Base-by-base conservation (phyloP, 352 stramenopile genomes). In the Globisporangium camurandrum region DNA sequence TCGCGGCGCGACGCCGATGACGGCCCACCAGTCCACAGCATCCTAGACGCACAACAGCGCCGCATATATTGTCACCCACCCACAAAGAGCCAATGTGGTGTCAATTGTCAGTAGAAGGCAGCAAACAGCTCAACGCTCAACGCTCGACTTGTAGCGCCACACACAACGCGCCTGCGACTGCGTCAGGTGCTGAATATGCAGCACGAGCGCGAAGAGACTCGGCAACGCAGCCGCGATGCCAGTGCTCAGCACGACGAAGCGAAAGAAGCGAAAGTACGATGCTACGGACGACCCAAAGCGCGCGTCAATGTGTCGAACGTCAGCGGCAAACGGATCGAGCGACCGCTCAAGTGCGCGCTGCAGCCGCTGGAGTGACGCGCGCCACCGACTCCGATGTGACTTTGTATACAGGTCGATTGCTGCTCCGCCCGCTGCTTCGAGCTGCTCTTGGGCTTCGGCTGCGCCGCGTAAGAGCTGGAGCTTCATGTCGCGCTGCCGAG, bases 181-280 rank as follows among this genome's bases (percentile, higher is more conserved):
- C 2, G 44, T 27, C 17, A 83, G 52, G 23, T 65, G 58, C 6
- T 69, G 34, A 28, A 88, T 52, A 33, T 92, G 80, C 0, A 82
- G 40, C 24, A 83, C 54, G 30, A 88, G 59, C 6, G 75, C 68
- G n/a, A 80, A 64, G 10, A 77, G 38, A 14, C 67, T 68, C 3
- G 76, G 66, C 7, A 84, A 52, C 0, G 66, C 66, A n/a, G 88
- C 64, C 1, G 67, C 49, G 14, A 81, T 69, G 49, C 85, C 88
- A n/a, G n/a, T n/a, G 39, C 74, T 86, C 54, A 76, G 67, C 45
- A 89, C 83, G 47, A 93, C 81, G 79, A 79, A 93, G 4, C 67
- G 61, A 24, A 82, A 85, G 55, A 93, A 91, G 1, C 68, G 61
- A 42, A 91, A 93, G 43, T 93, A 93, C 16, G 82, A 80, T 16